Conservation (phyloP, 2,329 filamentous ascomycete genomes). For the Diplodia scrobiculata region DNA sequence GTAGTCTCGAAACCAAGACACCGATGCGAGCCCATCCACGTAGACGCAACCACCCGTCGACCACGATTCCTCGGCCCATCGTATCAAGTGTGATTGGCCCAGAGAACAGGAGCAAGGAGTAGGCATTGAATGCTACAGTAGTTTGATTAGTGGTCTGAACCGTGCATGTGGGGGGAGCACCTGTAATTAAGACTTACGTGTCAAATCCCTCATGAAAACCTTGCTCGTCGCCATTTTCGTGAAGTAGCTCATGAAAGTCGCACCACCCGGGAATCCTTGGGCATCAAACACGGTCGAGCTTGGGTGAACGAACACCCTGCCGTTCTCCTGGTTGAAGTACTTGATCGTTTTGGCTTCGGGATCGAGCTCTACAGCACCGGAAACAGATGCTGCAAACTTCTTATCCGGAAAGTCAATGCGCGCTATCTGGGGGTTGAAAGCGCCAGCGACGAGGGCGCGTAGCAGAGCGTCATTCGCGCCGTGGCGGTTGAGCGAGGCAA, state of each 20-base stretch:
- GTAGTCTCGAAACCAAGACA: constrained; percentile 78
- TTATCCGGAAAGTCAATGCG: constrained; percentile 93
- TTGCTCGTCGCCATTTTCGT: constrained; percentile 89
- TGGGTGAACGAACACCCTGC: constrained; percentile 87
- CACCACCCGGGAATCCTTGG: constrained; percentile 71
- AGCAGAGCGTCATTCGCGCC: constrained; percentile 51
- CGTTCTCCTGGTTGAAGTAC: constrained; percentile 67
- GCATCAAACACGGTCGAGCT: constrained; percentile 82
- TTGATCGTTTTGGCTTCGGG: constrained; percentile 90
- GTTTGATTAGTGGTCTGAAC: not conserved
- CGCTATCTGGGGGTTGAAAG: constrained; percentile 76
- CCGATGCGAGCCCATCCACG: constrained; percentile 94
- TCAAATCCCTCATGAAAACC: constrained; percentile 87
- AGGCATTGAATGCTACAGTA: constrained; percentile 72
- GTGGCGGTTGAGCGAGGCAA: constrained; percentile 51
- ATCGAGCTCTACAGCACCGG: constrained; percentile 88
- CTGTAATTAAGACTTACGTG: constrained; percentile 50
- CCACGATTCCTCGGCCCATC: constrained; percentile 78
- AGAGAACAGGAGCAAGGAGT: constrained; percentile 83
- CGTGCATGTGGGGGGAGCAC: not conserved
- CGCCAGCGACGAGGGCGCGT: constrained; percentile 53
- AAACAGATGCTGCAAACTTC: constrained; percentile 85
- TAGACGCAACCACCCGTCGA: constrained; percentile 86
- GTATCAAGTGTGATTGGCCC: constrained; percentile 85
- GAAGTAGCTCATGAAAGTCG: constrained; percentile 85